Base-by-base conservation (phyloP, 2,329 filamentous ascomycete species). In the Fusarium chuoi region DNA sequence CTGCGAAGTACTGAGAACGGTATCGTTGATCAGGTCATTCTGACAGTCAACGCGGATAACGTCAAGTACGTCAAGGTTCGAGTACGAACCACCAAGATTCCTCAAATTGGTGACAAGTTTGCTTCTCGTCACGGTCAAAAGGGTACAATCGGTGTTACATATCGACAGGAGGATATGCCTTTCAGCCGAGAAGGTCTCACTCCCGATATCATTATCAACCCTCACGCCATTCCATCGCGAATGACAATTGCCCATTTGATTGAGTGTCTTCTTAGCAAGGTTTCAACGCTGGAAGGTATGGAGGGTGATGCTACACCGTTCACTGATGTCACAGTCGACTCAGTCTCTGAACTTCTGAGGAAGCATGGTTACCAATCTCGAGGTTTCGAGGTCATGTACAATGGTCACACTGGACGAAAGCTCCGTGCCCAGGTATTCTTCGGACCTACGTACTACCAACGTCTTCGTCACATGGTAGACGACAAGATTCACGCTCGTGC, bases 201-300 rank as follows among this genome's bases (percentile, higher is more conserved):
- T 1, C 96, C 97, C 0, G 97, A 99, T 83, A 89, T 99, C 73
- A 98, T 99, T 83, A 98, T 99, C 88, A 99, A 99, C 84, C 96
- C 96, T 3, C 96, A 99, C 88, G 97, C 96, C 81, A 99, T 99
- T 89, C 96, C 96, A 0, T 99, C 96, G 62, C 96, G 96, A 90
- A 99, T 99, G 96, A 99, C 97, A 6, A 99, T 99, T 91, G 96
- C 96, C 78, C 96, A 99, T 88, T 95, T 99, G 90, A 97, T 99
- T 82, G 96, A 99, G 87, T 99, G 96, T 89, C 89, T 98, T 77
- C 89, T 99, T 64, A 97, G 94, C 82, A 99, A 99, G 83, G 96
- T 99, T 41, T 94, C 95, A 3, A 94, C 96, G 6, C 88, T 99
- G 28, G 94, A 95, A 83, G 97, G 96, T 48, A 94, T 95, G 83